A percentile compares a stretch with the other conserved stretches of the same genome.
Evolutionary conservation across 495 filamentous ascomycete species (phyloP).

Genomic region (Aspergillus bridgeri): DNA sequence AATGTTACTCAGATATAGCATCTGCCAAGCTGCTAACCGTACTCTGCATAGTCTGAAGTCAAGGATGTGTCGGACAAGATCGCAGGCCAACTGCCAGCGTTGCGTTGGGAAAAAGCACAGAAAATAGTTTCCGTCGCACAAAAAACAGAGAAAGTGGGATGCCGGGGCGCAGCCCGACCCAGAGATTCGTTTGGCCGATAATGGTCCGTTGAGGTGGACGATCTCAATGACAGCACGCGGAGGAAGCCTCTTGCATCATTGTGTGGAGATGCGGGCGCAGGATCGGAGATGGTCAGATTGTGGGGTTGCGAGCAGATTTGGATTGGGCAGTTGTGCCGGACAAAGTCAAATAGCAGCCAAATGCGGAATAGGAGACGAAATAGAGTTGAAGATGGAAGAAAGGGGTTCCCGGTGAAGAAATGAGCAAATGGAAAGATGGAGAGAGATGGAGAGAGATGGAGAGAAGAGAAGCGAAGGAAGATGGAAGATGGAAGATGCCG

Average conservation of each 20-base stretch:
- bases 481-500: too few species aligned
- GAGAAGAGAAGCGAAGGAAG: too few species aligned
- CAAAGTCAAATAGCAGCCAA: too few species aligned
- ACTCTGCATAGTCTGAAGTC: not conserved
- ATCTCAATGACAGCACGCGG: conserved; percentile 3
- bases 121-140: not conserved
- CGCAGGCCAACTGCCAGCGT: not conserved
- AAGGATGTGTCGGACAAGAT: not conserved
- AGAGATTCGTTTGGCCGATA: not conserved
- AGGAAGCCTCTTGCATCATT: conserved; percentile 9
- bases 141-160: not conserved
- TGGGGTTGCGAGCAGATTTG: too few species aligned
- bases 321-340: too few species aligned
- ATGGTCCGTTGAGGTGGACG: not conserved
- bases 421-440: too few species aligned
- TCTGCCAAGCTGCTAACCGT: not conserved
- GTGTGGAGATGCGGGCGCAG: not conserved
- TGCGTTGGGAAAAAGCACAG: not conserved
- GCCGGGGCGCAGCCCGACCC: not conserved
- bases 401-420: too few species aligned
- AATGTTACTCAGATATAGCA: not conserved
- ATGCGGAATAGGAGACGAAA: too few species aligned
- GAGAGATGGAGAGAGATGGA: too few species aligned
- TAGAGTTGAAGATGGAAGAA: too few species aligned
- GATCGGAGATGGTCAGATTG: too few species aligned